Evolutionary conservation across 1,139 yeast species (phyloP).

Genomic region (Magnusiomyces sp.): DNA sequence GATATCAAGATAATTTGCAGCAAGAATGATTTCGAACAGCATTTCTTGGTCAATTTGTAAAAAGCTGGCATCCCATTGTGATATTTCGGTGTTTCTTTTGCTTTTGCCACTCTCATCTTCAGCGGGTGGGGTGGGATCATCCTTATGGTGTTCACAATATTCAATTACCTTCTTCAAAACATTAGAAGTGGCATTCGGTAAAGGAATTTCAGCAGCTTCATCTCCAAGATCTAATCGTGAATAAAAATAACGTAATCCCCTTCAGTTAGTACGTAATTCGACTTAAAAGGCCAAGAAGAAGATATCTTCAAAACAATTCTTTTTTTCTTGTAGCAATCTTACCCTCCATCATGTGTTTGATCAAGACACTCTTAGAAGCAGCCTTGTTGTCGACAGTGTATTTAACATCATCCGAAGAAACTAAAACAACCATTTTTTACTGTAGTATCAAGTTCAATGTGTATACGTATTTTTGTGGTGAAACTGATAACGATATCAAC

Average conservation of each 20-base stretch:
- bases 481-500: neutral
- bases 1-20: conserved; percentile 91
- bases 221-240: conserved; percentile 51
- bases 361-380: conserved; percentile 80
- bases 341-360: conserved; percentile 87
- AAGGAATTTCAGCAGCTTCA: conserved; percentile 68
- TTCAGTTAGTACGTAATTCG: neutral
- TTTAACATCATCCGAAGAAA: conserved; percentile 35
- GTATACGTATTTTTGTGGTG: neutral
- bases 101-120: conserved; percentile 29
- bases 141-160: conserved; percentile 95
- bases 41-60: conserved; percentile 95
- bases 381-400: conserved; percentile 54
- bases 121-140: conserved; percentile 35
- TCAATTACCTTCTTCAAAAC: conserved; percentile 86
- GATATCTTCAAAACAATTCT: neutral
- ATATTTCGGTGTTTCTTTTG: conserved; percentile 39
- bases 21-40: conserved; percentile 90
- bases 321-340: no score
- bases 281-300: neutral
- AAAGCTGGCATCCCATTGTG: conserved; percentile 94
- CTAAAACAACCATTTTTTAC: conserved; percentile 28
- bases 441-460: neutral
- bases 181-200: conserved; percentile 53
- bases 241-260: no score